Conservation (phyloP, 2,329 filamentous ascomycete genomes). For the Neophaeococcomyces mojaviensis region DNA sequence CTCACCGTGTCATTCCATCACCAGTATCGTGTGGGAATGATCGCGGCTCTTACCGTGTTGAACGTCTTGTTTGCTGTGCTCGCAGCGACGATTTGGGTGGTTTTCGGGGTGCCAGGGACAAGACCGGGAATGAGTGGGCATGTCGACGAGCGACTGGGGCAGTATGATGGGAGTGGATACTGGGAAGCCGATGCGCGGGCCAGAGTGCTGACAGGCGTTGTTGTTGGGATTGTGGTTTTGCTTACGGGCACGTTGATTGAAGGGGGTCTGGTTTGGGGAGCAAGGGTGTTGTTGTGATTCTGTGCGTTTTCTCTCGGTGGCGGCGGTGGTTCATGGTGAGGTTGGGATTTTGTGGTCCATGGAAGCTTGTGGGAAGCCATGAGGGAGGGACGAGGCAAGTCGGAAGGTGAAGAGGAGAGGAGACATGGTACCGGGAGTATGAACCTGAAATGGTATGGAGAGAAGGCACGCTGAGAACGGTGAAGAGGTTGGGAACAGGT, state of each 20-base stretch:
- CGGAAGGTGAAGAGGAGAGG: no score
- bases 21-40: constrained; percentile 13
- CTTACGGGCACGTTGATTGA: constrained; percentile 12
- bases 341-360: no score
- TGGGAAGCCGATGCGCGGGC: constrained; percentile 20
- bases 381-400: no score
- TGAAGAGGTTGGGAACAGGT: no score
- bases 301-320: background rate
- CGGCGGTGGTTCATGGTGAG: background rate
- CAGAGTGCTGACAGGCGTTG: constrained; percentile 16
- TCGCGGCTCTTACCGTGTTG: constrained; percentile 9
- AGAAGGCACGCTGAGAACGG: no score
- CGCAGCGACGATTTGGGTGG: constrained; percentile 18
- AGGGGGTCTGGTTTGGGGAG: constrained; percentile 18
- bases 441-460: no score
- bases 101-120: constrained; percentile 21
- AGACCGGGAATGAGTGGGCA: background rate
- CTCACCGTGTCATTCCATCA: constrained; percentile 9
- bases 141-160: background rate
- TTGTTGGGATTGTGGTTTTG: constrained; percentile 21
- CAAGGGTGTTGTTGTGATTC: constrained; percentile 19
- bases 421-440: no score
- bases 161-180: background rate
- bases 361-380: no score
- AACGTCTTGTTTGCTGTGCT: constrained; percentile 13